These are phyloP conservation scores for Trichoderma sp. DNA, from an alignment of 2,329 filamentous ascomycete species.

Conservation along the genomic window DNA sequence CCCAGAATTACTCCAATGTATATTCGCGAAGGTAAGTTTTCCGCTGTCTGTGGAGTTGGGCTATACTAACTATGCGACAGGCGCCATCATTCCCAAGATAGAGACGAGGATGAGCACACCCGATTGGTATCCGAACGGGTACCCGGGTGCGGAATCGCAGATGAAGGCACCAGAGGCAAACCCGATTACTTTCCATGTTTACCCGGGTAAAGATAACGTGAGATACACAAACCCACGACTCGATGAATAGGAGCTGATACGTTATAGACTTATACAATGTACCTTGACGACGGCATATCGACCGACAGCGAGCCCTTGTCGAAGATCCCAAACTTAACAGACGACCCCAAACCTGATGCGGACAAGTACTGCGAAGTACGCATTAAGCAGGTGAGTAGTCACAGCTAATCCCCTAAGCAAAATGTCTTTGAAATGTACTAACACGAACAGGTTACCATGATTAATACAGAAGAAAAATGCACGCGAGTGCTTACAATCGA, in stretches of 20 bases:
- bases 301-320: not conserved
- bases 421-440: not conserved
- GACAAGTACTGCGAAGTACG: not conserved
- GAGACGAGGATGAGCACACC: not conserved
- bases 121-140: not conserved
- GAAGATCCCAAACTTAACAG: not conserved
- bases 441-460: not conserved
- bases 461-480: not conserved
- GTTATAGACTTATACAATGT: not conserved
- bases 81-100: not conserved
- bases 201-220: not conserved
- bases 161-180: not conserved
- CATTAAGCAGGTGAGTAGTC: not conserved
- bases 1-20: not conserved
- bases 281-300: not conserved
- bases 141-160: not conserved
- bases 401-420: not conserved
- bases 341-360: not conserved
- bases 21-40: not conserved
- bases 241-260: not conserved
- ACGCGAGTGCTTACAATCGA: not conserved
- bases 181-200: not conserved
- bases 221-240: not conserved
- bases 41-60: not conserved
- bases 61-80: not conserved